Base-by-base conservation (phyloP, 805 yeast species). In the Metschnikowia vanudenii region DNA sequence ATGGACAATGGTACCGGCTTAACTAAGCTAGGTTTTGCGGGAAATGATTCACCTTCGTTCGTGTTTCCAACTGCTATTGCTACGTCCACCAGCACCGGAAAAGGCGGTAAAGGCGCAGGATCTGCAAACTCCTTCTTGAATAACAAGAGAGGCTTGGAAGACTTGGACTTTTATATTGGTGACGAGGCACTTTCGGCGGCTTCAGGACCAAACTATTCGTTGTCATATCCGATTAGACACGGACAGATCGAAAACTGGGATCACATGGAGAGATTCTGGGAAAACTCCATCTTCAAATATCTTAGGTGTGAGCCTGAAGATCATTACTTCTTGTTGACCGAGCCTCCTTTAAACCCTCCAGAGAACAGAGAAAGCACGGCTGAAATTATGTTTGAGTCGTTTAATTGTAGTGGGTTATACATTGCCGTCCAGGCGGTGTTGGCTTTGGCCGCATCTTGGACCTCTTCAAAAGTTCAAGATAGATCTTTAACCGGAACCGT, bases 211-310 rank as follows among this genome's bases (percentile, higher is more conserved):
- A 75, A 88, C 24, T 94, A 94, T 68, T 85, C 91, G 24, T 73
- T 94, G 49, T 80, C 82, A 53, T 94, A 94, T 62, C 99, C 99
- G 16, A 90, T 94, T 51, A 85, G 90, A 67, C 99, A 94, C 63
- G 99, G 99, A 20, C 99, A 94, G 74, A 86, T 94, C 53, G 99
- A 94, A 68, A 89, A 94, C 67, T 94, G 99, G 99, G 99, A 94
- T 71, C 97, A 94, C 64, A 94, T 94, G 99, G 99, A 94, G 69
- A 79, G 99, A 64, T 92, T 90, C 68, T 94, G 99, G 99, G 98
- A 94, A 63, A 87, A 88, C 61, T 88, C 96, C 39, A 91, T 94
- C 61, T 94, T 94, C 75, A 92, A 94, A 71, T 94, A 94, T 65
- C 78, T 94, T 58, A 82, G 97, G 67, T 89, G 98, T 65, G 99